phyloP scores from a whole-genome alignment of 2,329 filamentous ascomycete species.

The Cryphonectria japonica region DNA sequence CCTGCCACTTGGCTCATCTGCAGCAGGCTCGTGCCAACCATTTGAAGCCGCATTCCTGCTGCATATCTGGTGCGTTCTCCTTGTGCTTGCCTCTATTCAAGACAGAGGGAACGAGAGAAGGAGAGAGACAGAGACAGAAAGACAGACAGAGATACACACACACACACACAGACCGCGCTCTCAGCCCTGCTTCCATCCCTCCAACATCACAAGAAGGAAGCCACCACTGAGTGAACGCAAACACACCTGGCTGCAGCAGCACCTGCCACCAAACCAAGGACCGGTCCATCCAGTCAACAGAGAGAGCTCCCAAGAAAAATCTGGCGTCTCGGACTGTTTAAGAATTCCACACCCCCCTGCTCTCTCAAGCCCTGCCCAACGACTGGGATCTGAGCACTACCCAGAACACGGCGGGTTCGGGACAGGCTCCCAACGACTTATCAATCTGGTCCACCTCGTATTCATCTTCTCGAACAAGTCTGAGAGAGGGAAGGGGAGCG shows the following conservation, averaged over 20 bases:
- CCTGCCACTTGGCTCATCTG: slow-evolving; percentile 27
- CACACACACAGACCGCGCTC: slow-evolving; percentile 23
- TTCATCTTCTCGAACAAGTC: slow-evolving; percentile 20
- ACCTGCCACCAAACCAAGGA: slow-evolving; percentile 27
- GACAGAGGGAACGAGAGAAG: background rate
- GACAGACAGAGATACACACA: background rate
- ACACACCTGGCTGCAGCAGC: slow-evolving; percentile 28
- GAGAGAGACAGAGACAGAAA: background rate
- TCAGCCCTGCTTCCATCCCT: slow-evolving; percentile 17
- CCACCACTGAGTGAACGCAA: slow-evolving; percentile 19
- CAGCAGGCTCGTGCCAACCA: slow-evolving; percentile 30
- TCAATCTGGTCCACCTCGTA: slow-evolving; percentile 25
- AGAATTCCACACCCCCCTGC: slow-evolving; percentile 25
- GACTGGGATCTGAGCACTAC: slow-evolving; percentile 19
- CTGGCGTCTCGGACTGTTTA: slow-evolving; percentile 28
- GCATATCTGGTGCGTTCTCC: slow-evolving; percentile 4
- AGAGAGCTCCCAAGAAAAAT: slow-evolving; percentile 29
- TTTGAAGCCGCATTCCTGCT: slow-evolving; percentile 30
- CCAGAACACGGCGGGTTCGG: slow-evolving; percentile 17
- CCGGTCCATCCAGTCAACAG: slow-evolving; percentile 26
- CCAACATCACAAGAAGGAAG: slow-evolving; percentile 14
- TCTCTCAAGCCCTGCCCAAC: slow-evolving; percentile 18
- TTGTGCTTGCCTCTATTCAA: slow-evolving; percentile 12
- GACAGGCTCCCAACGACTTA: slow-evolving; percentile 16
- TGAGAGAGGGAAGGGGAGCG: background rate